Base-by-base conservation (phyloP, 2,329 filamentous ascomycete genomes). In the Talaromyces sp. region DNA sequence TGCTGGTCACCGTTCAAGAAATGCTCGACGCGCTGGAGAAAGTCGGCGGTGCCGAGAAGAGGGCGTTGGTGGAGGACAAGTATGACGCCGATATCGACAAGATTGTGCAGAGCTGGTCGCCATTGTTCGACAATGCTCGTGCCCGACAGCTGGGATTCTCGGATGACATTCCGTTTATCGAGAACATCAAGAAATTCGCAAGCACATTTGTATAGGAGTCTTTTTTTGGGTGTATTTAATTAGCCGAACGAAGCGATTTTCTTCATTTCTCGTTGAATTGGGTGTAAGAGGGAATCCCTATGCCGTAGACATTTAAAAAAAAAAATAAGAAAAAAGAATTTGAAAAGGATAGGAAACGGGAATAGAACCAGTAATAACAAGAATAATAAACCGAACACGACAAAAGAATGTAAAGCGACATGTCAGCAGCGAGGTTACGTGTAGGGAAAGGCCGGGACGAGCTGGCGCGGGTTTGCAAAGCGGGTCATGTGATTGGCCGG, bases 61-160 rank as follows among this genome's bases (percentile, higher is more conserved):
- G 86, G 67, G 73, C 73, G 59, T 73, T 83, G 14, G 73, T 88
- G 18, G 79, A 75, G 67, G 85, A 88, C 71, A 81, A 82, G 72
- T 81, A 79, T 62, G 81, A 85, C 66, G 78, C 79, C 33, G 81
- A 75, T 28, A 75, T 84, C 62, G 84, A 86, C 73, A 76, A 77
- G 65, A 85, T 88, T 62, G 72, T 88, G 70, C 79, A 84, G 65
- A 84, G 83, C 63, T 88, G 86, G 86, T 81, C 84, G 10, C 79
- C 81, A 63, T 80, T 82, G 60, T 82, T 87, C 67, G 83, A 87
- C 67, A 82, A 75, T 7, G 70, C 74, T 1, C 80, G 82, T 64
- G 87, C 87, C 4, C 76, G 79, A 62, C 71, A 75, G 8, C 70
- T 89, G 68, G 76, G 78, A 4, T 79, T 80, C 64, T 66, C 68